phyloP scores from a whole-genome alignment of 192 early-diverging fungal genomes.

The Diversispora epigaea region DNA sequence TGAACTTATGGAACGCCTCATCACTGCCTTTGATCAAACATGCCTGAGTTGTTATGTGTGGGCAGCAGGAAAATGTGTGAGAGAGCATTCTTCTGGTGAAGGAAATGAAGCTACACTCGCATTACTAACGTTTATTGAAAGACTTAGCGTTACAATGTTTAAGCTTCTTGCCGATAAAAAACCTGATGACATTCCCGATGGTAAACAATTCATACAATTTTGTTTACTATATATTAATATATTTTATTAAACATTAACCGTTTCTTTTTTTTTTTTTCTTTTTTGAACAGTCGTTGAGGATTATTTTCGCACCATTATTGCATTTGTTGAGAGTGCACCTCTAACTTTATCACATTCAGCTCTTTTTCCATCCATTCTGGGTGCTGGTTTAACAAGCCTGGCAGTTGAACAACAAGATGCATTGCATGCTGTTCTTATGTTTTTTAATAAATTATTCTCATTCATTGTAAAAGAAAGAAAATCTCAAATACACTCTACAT shows the following conservation, averaged over 20 bases:
- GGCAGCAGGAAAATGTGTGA: constrained; percentile 67
- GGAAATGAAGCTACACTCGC: constrained; percentile 48
- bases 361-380: constrained; percentile 56
- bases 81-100: constrained; percentile 61
- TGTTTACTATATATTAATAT: not conserved
- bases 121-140: constrained; percentile 55
- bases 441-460: constrained; percentile 46
- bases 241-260: not conserved
- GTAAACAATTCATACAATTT: constrained; percentile 43
- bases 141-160: constrained; percentile 68
- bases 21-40: constrained; percentile 67
- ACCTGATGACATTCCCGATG: constrained; percentile 64
- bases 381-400: constrained; percentile 65
- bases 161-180: constrained; percentile 42
- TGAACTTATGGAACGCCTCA: constrained; percentile 59
- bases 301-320: constrained; percentile 61
- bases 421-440: constrained; percentile 50
- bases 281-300: constrained; percentile 68
- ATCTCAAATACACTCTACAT: constrained; percentile 16
- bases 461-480: constrained; percentile 36
- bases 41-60: constrained; percentile 75
- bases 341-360: constrained; percentile 53
- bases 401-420: constrained; percentile 50
- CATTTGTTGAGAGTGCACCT: constrained; percentile 54
- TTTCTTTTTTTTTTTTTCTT: not conserved